These are phyloP conservation scores for Saccharomyces hybrid DNA, from an alignment of 1,139 yeast genomes.

Conservation along the genomic window DNA sequence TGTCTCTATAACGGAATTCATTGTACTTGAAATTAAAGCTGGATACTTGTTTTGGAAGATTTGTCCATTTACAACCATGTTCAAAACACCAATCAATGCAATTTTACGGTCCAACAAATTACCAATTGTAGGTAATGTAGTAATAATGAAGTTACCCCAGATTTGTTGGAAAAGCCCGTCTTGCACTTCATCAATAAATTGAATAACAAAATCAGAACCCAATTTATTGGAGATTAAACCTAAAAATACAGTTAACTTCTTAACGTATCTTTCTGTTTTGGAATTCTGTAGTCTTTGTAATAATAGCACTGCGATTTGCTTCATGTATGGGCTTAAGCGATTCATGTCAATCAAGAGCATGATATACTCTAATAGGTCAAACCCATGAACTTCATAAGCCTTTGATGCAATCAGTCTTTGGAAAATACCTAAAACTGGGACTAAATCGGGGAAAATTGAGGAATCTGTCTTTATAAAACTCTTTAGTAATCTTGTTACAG, in stretches of 20 bases:
- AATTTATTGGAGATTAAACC: constrained; percentile 42
- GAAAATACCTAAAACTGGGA: constrained; percentile 91
- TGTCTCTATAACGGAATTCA: constrained; percentile 47
- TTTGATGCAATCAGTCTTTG: constrained; percentile 86
- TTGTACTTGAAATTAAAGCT: constrained; percentile 41
- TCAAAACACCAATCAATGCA: constrained; percentile 64
- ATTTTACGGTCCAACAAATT: constrained; percentile 70
- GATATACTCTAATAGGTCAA: constrained; percentile 72
- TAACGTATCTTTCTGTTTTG: constrained; percentile 74
- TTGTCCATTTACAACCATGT: constrained; percentile 35
- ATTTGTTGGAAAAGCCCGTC: constrained; percentile 50
- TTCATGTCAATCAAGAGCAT: constrained; percentile 49
- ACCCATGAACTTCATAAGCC: constrained; percentile 70
- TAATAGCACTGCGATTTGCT: constrained; percentile 67
- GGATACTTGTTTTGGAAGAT: constrained; percentile 40
- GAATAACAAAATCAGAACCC: constrained; percentile 34
- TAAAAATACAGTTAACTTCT: constrained; percentile 61
- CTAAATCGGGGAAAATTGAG: constrained; percentile 43
- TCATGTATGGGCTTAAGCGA: constrained; percentile 47
- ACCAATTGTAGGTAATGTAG: constrained; percentile 57
- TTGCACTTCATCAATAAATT: constrained; percentile 37
- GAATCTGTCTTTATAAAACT: constrained; percentile 65
- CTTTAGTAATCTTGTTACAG: constrained; percentile 70
- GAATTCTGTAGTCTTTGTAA: constrained; percentile 74
- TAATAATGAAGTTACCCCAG: constrained; percentile 54